phyloP scores from a whole-genome alignment of 208 protist species.

The Acanthamoeba royreba region DNA sequence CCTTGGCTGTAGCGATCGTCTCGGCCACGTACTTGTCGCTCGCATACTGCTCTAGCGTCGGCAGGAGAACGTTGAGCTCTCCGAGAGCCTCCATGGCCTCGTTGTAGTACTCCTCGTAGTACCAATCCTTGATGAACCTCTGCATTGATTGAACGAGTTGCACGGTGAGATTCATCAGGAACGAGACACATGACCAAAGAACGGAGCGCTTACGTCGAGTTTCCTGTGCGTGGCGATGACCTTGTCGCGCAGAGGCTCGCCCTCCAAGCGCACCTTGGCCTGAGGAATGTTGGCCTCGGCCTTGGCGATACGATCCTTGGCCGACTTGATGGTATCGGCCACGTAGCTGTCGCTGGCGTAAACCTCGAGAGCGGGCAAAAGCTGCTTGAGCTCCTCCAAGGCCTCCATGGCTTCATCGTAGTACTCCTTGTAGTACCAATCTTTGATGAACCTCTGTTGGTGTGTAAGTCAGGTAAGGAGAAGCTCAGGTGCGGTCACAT shows the following conservation, averaged over 20 bases:
- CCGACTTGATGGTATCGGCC: not conserved
- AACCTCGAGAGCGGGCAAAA: not conserved
- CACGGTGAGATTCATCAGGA: not conserved
- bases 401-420: not conserved
- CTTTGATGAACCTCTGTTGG: not conserved
- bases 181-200: not conserved
- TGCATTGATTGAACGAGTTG: not conserved
- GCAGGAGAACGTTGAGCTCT: not conserved
- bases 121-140: conserved; percentile 20
- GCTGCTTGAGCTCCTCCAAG: not conserved
- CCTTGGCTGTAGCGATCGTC: not conserved
- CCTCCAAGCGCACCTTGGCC: not conserved
- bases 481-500: no score
- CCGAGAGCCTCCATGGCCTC: not conserved
- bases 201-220: not conserved
- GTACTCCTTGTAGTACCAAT: not conserved
- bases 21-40: not conserved
- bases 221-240: not conserved
- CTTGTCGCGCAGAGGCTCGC: not conserved
- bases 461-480: no score
- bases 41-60: not conserved
- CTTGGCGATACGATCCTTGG: not conserved
- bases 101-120: not conserved
- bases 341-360: not conserved
- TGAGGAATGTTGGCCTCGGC: not conserved